Conservation (phyloP, 2,329 filamentous ascomycete species). For the Orbilia oligospora region DNA sequence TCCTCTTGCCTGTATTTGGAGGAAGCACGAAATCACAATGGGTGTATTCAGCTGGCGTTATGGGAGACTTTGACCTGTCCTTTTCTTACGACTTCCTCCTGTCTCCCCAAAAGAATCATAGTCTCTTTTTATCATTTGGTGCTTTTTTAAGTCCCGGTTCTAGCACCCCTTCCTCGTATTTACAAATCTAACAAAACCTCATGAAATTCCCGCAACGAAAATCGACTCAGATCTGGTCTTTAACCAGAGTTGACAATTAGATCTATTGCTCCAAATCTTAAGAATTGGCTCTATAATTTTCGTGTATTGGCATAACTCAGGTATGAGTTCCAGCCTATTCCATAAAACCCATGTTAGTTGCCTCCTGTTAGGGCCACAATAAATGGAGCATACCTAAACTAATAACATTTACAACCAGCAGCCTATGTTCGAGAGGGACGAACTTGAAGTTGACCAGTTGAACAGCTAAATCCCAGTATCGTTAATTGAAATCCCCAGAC, state of each 20-base stretch:
- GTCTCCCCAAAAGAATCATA: constrained; percentile 27
- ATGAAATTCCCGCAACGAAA: constrained; percentile 1
- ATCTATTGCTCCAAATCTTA: not conserved
- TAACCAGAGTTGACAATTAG: not conserved
- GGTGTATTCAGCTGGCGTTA: constrained; percentile 59
- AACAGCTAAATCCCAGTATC: constrained; percentile 68
- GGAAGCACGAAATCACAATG: constrained; percentile 27
- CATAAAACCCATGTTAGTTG: constrained; percentile 17
- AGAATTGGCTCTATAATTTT: constrained; percentile 1
- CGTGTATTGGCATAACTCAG: constrained; percentile 73
- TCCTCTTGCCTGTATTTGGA: constrained; percentile 36
- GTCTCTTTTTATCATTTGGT: constrained; percentile 32
- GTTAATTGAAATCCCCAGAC: not conserved
- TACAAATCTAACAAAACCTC: constrained; percentile 15
- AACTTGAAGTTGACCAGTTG: constrained; percentile 90
- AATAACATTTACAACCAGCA: constrained; percentile 88
- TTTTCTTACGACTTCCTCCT: constrained; percentile 47
- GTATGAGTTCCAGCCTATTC: constrained; percentile 75
- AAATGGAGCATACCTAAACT: constrained; percentile 73
- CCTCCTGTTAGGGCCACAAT: not conserved
- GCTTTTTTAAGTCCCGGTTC: constrained; percentile 6
- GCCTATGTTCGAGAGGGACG: constrained; percentile 84
- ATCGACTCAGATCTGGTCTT: not conserved
- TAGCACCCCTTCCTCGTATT: not conserved
- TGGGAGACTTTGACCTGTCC: constrained; percentile 52